Evolutionary conservation across 495 filamentous ascomycete species (phyloP).

Genomic region (Neurospora discreta): DNA sequence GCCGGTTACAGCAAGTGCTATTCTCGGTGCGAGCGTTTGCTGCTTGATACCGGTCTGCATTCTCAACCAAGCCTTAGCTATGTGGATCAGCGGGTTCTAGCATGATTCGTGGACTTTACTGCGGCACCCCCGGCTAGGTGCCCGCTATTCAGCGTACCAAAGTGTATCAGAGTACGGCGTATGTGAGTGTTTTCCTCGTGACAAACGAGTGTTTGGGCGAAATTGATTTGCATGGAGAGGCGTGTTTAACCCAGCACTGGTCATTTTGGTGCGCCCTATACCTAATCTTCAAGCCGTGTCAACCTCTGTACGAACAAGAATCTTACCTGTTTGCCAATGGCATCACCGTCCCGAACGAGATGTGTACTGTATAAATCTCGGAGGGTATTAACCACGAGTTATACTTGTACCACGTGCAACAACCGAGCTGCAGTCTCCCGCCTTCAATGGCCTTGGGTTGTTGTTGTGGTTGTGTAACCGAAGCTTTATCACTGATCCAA

Average conservation of each 20-base stretch:
- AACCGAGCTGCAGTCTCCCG: constrained; percentile 6
- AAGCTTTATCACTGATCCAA: not conserved
- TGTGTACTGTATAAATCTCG: not conserved
- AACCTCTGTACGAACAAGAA: not conserved
- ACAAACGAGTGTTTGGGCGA: not conserved
- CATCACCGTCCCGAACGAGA: not conserved
- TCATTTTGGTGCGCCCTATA: not conserved
- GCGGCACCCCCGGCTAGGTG: constrained; percentile 10
- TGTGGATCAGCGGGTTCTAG: constrained; percentile 14
- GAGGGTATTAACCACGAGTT: not conserved
- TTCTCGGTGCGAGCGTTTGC: not conserved
- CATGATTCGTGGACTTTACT: constrained; percentile 20
- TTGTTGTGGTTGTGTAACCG: not conserved
- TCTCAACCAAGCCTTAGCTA: constrained; percentile 7
- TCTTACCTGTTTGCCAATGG: not conserved
- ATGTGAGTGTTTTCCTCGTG: constrained; percentile 6
- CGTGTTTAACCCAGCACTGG: not conserved
- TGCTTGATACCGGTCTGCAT: not conserved
- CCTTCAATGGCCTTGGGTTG: not conserved
- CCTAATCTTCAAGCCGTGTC: not conserved
- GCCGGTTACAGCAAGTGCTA: not conserved
- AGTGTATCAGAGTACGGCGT: not conserved
- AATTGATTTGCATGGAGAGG: not conserved
- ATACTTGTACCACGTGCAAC: constrained; percentile 21
- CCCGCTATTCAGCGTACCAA: constrained; percentile 1